Conservation (phyloP, 2,329 filamentous ascomycete genomes). For the Acrodontium crateriforme region DNA sequence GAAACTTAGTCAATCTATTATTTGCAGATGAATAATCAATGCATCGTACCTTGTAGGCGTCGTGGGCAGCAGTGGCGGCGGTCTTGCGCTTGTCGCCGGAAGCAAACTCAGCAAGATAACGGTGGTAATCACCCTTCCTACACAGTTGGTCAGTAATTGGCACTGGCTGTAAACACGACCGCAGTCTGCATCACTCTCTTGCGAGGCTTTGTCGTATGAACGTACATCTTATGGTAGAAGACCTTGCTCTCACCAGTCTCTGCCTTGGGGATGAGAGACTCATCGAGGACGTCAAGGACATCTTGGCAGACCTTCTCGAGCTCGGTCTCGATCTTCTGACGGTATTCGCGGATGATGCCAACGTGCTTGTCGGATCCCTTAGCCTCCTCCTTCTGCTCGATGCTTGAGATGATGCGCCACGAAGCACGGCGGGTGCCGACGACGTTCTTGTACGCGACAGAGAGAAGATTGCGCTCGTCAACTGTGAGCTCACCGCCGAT, state of each 20-base stretch:
- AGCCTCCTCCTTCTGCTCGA: conserved; percentile 99
- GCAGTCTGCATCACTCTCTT: too few relatives aligned
- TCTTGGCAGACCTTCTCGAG: conserved; percentile 97
- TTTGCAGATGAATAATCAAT: conserved; percentile 14
- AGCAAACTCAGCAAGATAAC: conserved; percentile 87
- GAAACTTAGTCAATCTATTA: conserved; percentile 8
- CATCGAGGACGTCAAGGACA: conserved; percentile 86
- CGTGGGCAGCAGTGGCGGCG: conserved; percentile 72
- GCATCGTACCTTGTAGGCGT: conserved; percentile 83
- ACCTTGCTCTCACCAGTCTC: conserved; percentile 98
- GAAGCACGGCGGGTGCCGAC: conserved; percentile 95
- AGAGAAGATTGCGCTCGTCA: conserved; percentile 78
- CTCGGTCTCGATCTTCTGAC: conserved; percentile 94
- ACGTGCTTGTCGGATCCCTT: conserved; percentile 97
- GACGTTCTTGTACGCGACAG: conserved; percentile 99
- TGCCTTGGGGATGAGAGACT: conserved; percentile 88
- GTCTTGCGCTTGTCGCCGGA: conserved; percentile 84
- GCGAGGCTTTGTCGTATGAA: conserved; percentile 12
- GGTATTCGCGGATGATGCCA: conserved; percentile 86
- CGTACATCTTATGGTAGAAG: conserved; percentile 99
- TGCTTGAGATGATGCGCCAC: conserved; percentile 98
- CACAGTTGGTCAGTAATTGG: too few relatives aligned
- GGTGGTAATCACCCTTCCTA: conserved; percentile 96
- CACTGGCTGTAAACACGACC: conserved; percentile 4
- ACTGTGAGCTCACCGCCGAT: conserved; percentile 54